Evolutionary conservation across 306 rosid genomes (phyloP).

Genomic region (Lithocarpus polystachyus): DNA sequence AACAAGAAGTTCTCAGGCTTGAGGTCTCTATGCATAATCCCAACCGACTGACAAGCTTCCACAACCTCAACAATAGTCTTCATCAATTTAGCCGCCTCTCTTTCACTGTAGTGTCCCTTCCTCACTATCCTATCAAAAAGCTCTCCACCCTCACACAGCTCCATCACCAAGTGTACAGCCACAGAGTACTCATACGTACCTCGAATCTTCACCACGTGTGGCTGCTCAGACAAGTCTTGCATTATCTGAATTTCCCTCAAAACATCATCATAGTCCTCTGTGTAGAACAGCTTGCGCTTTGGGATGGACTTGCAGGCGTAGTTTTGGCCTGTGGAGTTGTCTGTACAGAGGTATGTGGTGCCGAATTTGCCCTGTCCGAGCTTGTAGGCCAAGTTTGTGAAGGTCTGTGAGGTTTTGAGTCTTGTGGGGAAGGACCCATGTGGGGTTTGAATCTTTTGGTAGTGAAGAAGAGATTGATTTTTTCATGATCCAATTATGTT

Average conservation of each 20-base stretch:
- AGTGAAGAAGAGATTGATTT: slow-evolving; percentile 15
- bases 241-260: slow-evolving; percentile 67
- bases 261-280: slow-evolving; percentile 54
- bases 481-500: slow-evolving; percentile 18
- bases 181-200: slow-evolving; percentile 40
- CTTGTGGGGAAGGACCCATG: slow-evolving; percentile 42
- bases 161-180: slow-evolving; percentile 54
- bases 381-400: slow-evolving; percentile 37
- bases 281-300: slow-evolving; percentile 42
- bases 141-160: slow-evolving; percentile 48
- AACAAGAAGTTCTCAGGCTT: slow-evolving; percentile 57
- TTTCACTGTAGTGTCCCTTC: slow-evolving; percentile 30
- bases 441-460: slow-evolving; percentile 28
- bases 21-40: slow-evolving; percentile 50
- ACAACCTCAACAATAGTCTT: slow-evolving; percentile 32
- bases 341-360: slow-evolving; percentile 38
- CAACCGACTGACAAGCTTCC: slow-evolving; percentile 31
- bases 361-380: slow-evolving; percentile 67
- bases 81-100: slow-evolving; percentile 36
- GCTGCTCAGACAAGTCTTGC: slow-evolving; percentile 47
- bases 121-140: slow-evolving; percentile 35
- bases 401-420: slow-evolving; percentile 30
- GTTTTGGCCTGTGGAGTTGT: slow-evolving; percentile 19
- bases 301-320: slow-evolving; percentile 57
- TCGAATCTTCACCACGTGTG: slow-evolving; percentile 42